Evolutionary conservation across 2,329 filamentous ascomycete genomes (phyloP).

Genomic region (Epichloe baconii): DNA sequence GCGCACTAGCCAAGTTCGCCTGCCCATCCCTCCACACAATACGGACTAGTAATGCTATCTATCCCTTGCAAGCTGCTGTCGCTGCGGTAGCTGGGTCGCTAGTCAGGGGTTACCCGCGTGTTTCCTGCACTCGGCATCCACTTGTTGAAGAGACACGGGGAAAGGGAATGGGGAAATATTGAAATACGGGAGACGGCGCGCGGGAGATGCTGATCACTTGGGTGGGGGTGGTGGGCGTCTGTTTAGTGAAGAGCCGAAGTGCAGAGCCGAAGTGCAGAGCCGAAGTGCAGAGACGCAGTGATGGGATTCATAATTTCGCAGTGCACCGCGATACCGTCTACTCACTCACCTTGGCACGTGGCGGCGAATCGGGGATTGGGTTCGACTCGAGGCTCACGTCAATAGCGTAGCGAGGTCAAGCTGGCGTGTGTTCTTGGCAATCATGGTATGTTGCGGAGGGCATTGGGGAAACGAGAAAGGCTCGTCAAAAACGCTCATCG

Average conservation of each 20-base stretch:
- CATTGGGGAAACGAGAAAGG: not conserved
- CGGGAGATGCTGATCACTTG: too few relatives aligned
- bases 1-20: not conserved
- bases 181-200: not conserved
- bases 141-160: not conserved
- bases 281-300: too few relatives aligned
- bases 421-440: too few relatives aligned
- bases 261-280: too few relatives aligned
- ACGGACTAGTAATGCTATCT: not conserved
- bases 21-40: not conserved
- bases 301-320: too few relatives aligned
- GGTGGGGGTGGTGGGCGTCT: not conserved
- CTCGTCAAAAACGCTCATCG: not conserved
- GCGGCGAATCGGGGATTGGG: too few relatives aligned
- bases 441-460: too few relatives aligned
- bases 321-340: too few relatives aligned
- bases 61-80: not conserved
- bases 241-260: not conserved
- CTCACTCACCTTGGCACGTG: too few relatives aligned
- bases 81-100: not conserved
- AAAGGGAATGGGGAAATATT: not conserved
- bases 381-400: too few relatives aligned
- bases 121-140: not conserved
- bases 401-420: too few relatives aligned
- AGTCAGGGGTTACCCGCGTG: conserved; percentile 1